Conservation (phyloP, 2,329 filamentous ascomycete species). For the Pyrenophora tritici-repentis region DNA sequence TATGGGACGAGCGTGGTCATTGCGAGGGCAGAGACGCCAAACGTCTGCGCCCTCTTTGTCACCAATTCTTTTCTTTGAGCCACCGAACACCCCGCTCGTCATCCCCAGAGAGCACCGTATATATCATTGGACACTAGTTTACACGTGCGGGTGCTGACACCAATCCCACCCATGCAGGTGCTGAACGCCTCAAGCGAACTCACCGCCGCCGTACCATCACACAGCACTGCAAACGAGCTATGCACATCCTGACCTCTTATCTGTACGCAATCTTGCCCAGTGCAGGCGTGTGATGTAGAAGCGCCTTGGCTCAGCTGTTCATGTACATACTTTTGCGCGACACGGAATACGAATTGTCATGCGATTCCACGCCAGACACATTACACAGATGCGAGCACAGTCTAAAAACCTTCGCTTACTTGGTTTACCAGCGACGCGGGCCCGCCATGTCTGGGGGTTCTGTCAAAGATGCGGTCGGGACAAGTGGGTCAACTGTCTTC, state of each 20-base stretch:
- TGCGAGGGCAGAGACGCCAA: not conserved
- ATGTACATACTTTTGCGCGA: not conserved
- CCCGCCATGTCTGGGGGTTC: not conserved
- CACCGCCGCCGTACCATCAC: slow-evolving; percentile 17
- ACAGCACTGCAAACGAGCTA: slow-evolving; percentile 5
- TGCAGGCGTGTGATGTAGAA: not conserved
- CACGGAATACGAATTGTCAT: slow-evolving; percentile 5
- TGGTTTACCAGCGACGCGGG: slow-evolving; percentile 5
- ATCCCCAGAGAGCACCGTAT: not conserved
- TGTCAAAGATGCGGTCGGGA: not conserved
- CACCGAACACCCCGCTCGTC: too few species aligned
- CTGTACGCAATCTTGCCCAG: not conserved
- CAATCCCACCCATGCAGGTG: not conserved
- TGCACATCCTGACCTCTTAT: not conserved
- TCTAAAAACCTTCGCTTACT: slow-evolving; percentile 9
- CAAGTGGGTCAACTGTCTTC: not conserved
- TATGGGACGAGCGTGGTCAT: not conserved
- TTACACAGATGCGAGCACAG: slow-evolving; percentile 4
- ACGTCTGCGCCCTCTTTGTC: not conserved
- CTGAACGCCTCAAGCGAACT: slow-evolving; percentile 7
- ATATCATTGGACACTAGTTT: slow-evolving; percentile 2
- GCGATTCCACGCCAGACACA: slow-evolving; percentile 5
- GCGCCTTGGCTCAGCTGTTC: slow-evolving; percentile 2
- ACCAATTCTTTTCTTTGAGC: not conserved
- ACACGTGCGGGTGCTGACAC: slow-evolving; percentile 18